Evolutionary conservation across 805 yeast species (phyloP), one percentile per base, ranked within the genome.

Genomic region (Metschnikowia bowlesiae): DNA sequence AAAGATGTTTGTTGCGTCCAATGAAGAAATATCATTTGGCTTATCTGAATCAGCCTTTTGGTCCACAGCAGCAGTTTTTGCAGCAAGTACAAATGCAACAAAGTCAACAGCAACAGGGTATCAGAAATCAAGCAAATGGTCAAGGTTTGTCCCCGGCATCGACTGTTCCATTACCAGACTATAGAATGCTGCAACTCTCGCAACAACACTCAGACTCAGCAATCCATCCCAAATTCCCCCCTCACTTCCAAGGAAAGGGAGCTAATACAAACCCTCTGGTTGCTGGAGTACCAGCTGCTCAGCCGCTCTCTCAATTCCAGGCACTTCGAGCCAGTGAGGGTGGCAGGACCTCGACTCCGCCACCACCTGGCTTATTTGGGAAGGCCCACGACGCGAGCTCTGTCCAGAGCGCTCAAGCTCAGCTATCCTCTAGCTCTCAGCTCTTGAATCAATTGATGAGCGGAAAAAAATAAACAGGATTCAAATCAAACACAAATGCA

Each of bases 381-480:
- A 53, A 56, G 43, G 50, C 42, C 10, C 56, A 55, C 11, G 54
- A 55, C n/a, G 38, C 50, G 39, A 32, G 42, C 22, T 47, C 53
- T 22, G 41, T 22, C 22, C 50, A 45, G 18, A 30, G 51, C 43
- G 28, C 49, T 14, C 53, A 49, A 31, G 60, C 54, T 7, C 59
- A 55, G 46, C 67, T 66, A 6, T 80, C 82, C 29, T 82, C 87
- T 44, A 85, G 91, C 52, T 83, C 89, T 38, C 96, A 89, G 63
- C 76, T 90, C 61, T 76, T 90, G 59, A 88, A 83, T 51, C 97
- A 89, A 66, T 74, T 90, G 63, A 84, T 90, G 83, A 84, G 85
- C 59, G 95, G 95, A 30, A 87, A 85, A 63, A 80, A 73, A 59
- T 73, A 59, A 57, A 29, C 22, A 14, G 4, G 13, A 26, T 7